Evolutionary conservation across 495 filamentous ascomycete genomes (phyloP).

Genomic region (Hyaloscypha variabilis): DNA sequence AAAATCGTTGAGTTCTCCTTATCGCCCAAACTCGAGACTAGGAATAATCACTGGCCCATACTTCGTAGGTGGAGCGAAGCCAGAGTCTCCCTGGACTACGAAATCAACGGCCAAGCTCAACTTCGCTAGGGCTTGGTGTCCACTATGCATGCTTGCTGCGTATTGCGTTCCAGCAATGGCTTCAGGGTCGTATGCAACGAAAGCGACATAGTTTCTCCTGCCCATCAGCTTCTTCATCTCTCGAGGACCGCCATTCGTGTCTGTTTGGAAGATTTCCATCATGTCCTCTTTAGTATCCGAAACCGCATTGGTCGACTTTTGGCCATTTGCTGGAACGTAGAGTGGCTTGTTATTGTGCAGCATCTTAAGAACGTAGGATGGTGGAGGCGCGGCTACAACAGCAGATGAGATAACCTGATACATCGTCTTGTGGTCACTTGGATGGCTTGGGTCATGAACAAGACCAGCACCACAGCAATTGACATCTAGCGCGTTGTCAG

Average conservation of each 20-base stretch:
- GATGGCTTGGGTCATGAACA: slow-evolving; percentile 90
- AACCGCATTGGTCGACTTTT: slow-evolving; percentile 62
- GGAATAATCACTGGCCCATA: slow-evolving; percentile 97
- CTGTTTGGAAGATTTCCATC: slow-evolving; percentile 97
- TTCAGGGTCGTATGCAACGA: slow-evolving; percentile 91
- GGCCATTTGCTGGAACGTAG: slow-evolving; percentile 89
- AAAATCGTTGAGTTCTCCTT: slow-evolving; percentile 10
- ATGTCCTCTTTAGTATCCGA: slow-evolving; percentile 97
- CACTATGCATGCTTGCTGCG: slow-evolving; percentile 41
- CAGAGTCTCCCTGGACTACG: slow-evolving; percentile 91
- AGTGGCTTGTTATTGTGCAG: slow-evolving; percentile 89
- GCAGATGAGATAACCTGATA: slow-evolving; percentile 94
- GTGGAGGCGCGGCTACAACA: slow-evolving; percentile 85
- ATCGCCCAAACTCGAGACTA: slow-evolving; percentile 81
- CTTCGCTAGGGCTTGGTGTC: slow-evolving; percentile 58
- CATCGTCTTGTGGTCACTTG: slow-evolving; percentile 97
- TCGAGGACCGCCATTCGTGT: slow-evolving; percentile 76
- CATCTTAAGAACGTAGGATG: slow-evolving; percentile 84
- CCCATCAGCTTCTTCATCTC: slow-evolving; percentile 92
- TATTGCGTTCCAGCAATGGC: slow-evolving; percentile 58
- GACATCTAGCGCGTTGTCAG: slow-evolving; percentile 56
- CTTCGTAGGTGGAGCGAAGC: slow-evolving; percentile 79
- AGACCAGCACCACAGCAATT: slow-evolving; percentile 91
- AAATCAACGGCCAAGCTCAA: slow-evolving; percentile 93
- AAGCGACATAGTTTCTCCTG: slow-evolving; percentile 89